Evolutionary conservation across 2,329 filamentous ascomycete species (phyloP), one percentile per base, ranked within the genome.

Genomic region (Botrytis paeoniae): DNA sequence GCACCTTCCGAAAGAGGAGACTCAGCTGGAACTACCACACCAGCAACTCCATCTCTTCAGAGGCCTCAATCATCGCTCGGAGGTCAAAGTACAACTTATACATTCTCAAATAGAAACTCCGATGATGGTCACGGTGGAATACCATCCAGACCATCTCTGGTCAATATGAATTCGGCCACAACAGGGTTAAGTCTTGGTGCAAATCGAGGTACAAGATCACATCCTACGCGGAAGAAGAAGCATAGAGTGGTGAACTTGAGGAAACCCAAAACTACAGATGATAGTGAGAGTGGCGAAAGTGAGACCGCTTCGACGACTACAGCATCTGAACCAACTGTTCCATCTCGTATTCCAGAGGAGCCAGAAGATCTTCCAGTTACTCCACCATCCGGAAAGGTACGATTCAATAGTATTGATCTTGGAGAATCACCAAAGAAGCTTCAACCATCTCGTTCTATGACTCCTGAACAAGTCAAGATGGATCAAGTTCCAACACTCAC

Each of bases 161-260:
- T 87, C 2, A 92, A 86, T 80, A 81, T 90, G 74, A 85, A 87
- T 74, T 91, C 92, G 0, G 86, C 88, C 54, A 85, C 87, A 1
- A 87, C 87, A 8, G 89, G 90, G 1, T 82, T 92, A n/a, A 87
- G 88, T 22, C 84, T 93, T 14, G 90, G 90, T 32, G 85, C 88
- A 5, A 86, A 86, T 70, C 85, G 88, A 65, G 59, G 61, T 71
- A 65, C 69, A 43, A 88, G 92, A 76, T 84, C 89, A 5, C 87
- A 89, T 75, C 85, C 86, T 35, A 86, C 89, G 48, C 89, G 92
- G 71, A 95, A 93, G 84, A 93, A 93, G 85, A 97, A 95, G 87
- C 93, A 89, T 73, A 87, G 93, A 32, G 91, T 97, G 22, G 92
- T 97, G 74, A 94, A 97, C 79, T 85, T 97, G 22, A 88, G 93